Percentiles rank a stretch among this genome's conserved stretches.
These are phyloP conservation scores for Pseudogymnoascus sp. DNA, from an alignment of 2,329 filamentous ascomycete species.

Conservation along the genomic window DNA sequence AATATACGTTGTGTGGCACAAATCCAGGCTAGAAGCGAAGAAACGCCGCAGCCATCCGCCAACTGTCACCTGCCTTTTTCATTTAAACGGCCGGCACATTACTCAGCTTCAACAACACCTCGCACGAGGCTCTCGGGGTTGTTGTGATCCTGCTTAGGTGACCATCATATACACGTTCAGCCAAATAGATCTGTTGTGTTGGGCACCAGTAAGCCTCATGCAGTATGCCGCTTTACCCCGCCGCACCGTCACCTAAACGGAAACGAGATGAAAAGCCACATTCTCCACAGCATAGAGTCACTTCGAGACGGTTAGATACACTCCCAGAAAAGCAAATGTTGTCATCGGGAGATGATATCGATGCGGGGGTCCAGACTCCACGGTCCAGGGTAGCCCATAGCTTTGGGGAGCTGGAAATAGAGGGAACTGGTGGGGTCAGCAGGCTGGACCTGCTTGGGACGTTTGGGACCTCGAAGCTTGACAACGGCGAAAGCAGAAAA, in stretches of 20 bases:
- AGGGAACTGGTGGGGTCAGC: slow-evolving; percentile 16
- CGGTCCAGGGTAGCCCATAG: slow-evolving; percentile 26
- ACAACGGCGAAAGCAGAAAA: background rate
- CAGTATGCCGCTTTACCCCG: slow-evolving; percentile 4
- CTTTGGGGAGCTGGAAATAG: slow-evolving; percentile 26
- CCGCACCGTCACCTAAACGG: slow-evolving; percentile 8
- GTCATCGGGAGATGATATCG: background rate
- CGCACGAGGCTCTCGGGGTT: background rate
- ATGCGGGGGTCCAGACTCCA: slow-evolving; percentile 13
- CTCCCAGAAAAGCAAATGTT: background rate
- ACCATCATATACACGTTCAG: background rate
- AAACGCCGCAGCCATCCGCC: background rate
- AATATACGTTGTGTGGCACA: background rate
- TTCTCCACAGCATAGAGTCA: background rate
- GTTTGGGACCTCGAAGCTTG: background rate
- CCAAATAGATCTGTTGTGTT: background rate
- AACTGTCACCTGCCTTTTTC: slow-evolving; percentile 2
- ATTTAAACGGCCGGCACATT: slow-evolving; percentile 1
- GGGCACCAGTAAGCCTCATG: slow-evolving; percentile 4
- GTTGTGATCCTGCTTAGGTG: background rate
- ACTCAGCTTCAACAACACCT: slow-evolving; percentile 5
- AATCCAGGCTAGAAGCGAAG: background rate
- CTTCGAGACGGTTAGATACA: background rate
- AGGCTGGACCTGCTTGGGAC: slow-evolving; percentile 19
- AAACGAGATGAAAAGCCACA: slow-evolving; percentile 7